phyloP scores from a whole-genome alignment of 1,284 basidiomycete genomes.

The Microbotryomycetes sp. region DNA sequence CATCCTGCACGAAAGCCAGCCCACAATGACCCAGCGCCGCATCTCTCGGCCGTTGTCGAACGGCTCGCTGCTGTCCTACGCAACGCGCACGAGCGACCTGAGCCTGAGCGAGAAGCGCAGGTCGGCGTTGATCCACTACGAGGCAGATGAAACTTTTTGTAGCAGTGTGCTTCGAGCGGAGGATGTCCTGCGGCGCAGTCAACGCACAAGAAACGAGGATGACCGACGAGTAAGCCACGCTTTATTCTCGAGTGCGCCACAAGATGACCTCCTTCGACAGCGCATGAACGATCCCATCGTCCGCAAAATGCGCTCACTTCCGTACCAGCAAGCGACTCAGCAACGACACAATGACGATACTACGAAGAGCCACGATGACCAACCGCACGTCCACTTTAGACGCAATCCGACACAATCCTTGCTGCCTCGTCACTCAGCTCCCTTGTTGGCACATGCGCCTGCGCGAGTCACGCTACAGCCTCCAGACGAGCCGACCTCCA shows the following conservation, averaged over 20 bases:
- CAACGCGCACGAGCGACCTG: neutral
- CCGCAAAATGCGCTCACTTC: neutral
- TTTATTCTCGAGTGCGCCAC: neutral
- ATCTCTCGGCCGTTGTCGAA: neutral
- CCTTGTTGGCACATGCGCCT: neutral
- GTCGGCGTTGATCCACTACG: neutral
- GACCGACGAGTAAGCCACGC: neutral
- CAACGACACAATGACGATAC: neutral
- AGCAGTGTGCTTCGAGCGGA: neutral
- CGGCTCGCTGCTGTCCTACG: neutral
- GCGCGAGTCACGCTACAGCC: too few species aligned
- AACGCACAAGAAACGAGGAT: neutral
- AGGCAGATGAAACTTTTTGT: neutral
- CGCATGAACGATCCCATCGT: neutral
- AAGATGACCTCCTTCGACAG: neutral
- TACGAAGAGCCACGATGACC: neutral
- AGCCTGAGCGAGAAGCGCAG: neutral
- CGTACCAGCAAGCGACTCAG: neutral
- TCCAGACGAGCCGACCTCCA: slow-evolving; percentile 9
- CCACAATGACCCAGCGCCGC: neutral
- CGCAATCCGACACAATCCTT: neutral
- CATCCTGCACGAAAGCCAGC: neutral
- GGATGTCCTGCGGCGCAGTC: neutral
- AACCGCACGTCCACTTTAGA: neutral
- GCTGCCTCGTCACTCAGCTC: neutral